Base-by-base conservation (phyloP, 2,329 filamentous ascomycete genomes). In the Ceratocystis variospora region DNA sequence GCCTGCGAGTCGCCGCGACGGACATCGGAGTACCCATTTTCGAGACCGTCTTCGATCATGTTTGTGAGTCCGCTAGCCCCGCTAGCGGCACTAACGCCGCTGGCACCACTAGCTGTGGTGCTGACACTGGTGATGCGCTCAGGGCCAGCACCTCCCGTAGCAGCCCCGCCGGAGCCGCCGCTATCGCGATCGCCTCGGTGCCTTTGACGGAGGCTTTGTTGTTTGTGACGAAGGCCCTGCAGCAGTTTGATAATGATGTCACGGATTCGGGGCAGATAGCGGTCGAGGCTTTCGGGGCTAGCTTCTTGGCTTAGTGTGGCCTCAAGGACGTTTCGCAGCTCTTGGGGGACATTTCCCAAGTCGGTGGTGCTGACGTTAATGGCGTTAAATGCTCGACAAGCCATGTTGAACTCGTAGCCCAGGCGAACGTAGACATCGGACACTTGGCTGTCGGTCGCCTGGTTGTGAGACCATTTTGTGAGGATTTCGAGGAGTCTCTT, bases 341-440 rank as follows among this genome's bases (percentile, higher is more conserved):
- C 80, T 74, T 99, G 94, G 5, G 94, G 94, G 1, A 99, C 94
- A 71, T 96, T 96, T 67, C 94, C 94, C 12, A 99, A 81, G 75
- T 99, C 94, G 31, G 86, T 84, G 1, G 92, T 96, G 72, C 99
- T 94, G 69, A 99, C 94, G 69, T 95, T 94, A 73, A 99, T 99
- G 67, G 92, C 90, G 72, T 90, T 90, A 77, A 99, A 99, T 69
- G 94, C 93, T 66, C 94, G 88, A 76, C 93, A 97, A 33, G 94
- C 94, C 79, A 99, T 94, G 77, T 99, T 99, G 81, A 99, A 99
- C 77, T 99, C 94, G 77, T 99, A 99, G 61, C 94, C 94, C 69
- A 99, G 79, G 68, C 94, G 88, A 68, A 99, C 94, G 74, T 99
- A 99, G 71, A 99, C 94, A 75, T 99, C 94, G 12, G 94, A 97